Base-by-base conservation (phyloP, 345 rosid genomes). In the Populus nigra region DNA sequence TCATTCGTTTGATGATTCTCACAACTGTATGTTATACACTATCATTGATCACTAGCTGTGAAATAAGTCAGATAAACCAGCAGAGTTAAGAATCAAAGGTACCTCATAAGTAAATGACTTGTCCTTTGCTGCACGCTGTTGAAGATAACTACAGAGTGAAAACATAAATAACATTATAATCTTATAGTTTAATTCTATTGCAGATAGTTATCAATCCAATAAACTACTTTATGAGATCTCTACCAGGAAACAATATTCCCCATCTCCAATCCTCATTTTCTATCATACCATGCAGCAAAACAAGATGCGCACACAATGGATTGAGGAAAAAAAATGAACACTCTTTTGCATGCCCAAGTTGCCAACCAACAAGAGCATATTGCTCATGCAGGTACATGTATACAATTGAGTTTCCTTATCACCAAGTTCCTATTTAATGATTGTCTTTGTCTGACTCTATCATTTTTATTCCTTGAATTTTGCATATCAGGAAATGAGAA, bases 61-160 rank as follows among this genome's bases (percentile, higher is more conserved):
- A 31, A 77, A 31, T 13, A 69, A 68, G 15, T 71, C 36, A 53
- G 8, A 29, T 29, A 25, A 69, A 49, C 72, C 71, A 73, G 41
- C 38, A 33, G 68, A 81, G 20, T 57, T 36, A n/a, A 55, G 49
- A 66, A 83, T 35, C 73, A 76, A 79, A 45, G 57, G 12, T 80
- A 94, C 99, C 99, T 96, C 99, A 61, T 87, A 96, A 77, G 98
- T 85, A 90, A 96, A 94, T 71, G 87, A 86, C 73, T 90, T 89
- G 84, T 96, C 97, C 81, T 91, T 88, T 80, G 88, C 85, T 0
- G 91, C 93, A 69, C 97, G 95, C 69, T 83, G 82, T 80, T 86
- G 90, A 79, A 96, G 97, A 84, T 92, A 96, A 85, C 99, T 96
- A 83, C 84, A 92, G 74, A 83, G 67, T 27, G 65, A 78, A 80